Conservation (phyloP, 495 filamentous ascomycete species). For the Talaromyces proteolyticus region DNA sequence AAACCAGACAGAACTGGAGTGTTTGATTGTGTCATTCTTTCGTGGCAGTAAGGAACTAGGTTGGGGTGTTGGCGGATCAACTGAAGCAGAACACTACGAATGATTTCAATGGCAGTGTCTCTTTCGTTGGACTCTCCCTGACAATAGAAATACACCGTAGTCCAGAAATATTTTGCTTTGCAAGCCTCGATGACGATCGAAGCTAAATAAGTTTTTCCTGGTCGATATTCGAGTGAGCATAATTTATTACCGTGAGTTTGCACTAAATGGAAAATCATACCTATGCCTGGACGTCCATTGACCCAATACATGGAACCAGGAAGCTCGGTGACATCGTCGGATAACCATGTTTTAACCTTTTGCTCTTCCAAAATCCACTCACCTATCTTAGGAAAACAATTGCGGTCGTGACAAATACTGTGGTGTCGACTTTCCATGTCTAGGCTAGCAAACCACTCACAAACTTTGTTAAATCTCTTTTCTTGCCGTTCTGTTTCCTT, state of each 20-base stretch:
- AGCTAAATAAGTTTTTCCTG: conserved; percentile 39
- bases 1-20: conserved; percentile 19
- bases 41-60: conserved; percentile 23
- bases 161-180: conserved; percentile 7
- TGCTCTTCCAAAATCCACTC: conserved; percentile 26
- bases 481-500: conserved; percentile 11
- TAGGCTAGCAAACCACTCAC: conserved; percentile 25
- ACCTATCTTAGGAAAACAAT: conserved; percentile 17
- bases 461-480: conserved; percentile 15
- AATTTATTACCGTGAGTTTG: too few species aligned
- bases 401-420: conserved; percentile 17
- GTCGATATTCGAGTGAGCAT: too few species aligned
- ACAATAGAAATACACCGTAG: conserved; percentile 38
- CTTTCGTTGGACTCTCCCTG: conserved; percentile 22
- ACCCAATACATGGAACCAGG: conserved; percentile 27
- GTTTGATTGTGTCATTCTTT: conserved; percentile 17
- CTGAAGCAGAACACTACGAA: conserved; percentile 28
- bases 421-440: conserved; percentile 21
- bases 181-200: conserved; percentile 28
- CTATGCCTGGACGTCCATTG: conserved; percentile 37
- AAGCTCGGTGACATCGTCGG: conserved; percentile 4
- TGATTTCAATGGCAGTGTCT: conserved; percentile 22
- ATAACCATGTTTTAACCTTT: conserved; percentile 22
- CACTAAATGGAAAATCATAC: too few species aligned
- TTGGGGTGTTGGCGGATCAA: conserved; percentile 22